phyloP scores from a whole-genome alignment of 495 filamentous ascomycete species.

The Aspergillus affinis region DNA sequence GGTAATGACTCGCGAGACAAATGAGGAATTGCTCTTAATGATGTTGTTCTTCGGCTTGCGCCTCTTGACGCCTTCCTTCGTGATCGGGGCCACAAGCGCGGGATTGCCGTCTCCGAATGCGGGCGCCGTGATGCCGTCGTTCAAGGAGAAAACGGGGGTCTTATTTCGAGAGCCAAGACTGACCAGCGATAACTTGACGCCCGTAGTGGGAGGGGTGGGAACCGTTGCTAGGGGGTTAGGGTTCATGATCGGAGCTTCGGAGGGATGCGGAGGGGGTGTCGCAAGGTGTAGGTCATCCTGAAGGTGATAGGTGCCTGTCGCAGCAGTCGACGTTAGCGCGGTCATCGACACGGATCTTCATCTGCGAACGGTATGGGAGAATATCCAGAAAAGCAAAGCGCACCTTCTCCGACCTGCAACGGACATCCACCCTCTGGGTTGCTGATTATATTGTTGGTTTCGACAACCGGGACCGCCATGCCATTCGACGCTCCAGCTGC shows the following conservation, averaged over 20 bases:
- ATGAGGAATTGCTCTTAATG: conserved; percentile 95
- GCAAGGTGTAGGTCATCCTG: conserved; percentile 89
- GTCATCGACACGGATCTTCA: neutral
- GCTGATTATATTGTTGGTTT: conserved; percentile 85
- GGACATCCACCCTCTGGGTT: conserved; percentile 71
- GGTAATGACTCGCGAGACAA: conserved; percentile 91
- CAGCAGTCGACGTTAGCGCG: conserved; percentile 15
- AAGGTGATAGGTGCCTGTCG: conserved; percentile 78
- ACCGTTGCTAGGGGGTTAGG: conserved; percentile 87
- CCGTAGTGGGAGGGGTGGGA: conserved; percentile 73
- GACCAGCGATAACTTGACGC: conserved; percentile 82
- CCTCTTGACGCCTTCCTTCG: conserved; percentile 76
- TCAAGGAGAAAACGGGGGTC: conserved; percentile 49
- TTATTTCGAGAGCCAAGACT: conserved; percentile 62
- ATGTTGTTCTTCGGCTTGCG: conserved; percentile 97
- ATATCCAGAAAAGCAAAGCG: neutral
- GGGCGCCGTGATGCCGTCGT: conserved; percentile 48
- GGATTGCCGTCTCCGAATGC: conserved; percentile 88
- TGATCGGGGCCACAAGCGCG: conserved; percentile 56
- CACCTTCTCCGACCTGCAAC: conserved; percentile 91
- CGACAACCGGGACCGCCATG: conserved; percentile 69
- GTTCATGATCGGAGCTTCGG: conserved; percentile 80
- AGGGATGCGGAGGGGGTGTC: conserved; percentile 91
- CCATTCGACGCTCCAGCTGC: conserved; percentile 62
- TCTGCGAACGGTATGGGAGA: neutral